Conservation (phyloP, 2,329 filamentous ascomycete species). For the Penicillium digitatum region DNA sequence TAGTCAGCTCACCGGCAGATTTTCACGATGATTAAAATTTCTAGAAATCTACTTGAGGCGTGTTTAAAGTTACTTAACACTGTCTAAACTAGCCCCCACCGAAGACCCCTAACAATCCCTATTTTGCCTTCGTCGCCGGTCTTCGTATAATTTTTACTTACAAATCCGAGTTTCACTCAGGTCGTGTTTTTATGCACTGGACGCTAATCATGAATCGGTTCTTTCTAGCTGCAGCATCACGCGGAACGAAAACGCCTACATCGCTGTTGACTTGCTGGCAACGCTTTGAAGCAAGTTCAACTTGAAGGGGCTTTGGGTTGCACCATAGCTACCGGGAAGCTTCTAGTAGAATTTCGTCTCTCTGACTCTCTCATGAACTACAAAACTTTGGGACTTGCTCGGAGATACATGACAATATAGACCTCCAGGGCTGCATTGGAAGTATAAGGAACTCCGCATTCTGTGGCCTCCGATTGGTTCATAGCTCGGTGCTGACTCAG, state of each 20-base stretch:
- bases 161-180: neutral
- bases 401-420: neutral
- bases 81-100: neutral
- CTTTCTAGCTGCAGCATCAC: neutral
- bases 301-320: neutral
- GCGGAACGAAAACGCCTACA: neutral
- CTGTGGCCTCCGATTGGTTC: neutral
- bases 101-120: neutral
- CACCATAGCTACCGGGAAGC: neutral
- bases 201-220: no score
- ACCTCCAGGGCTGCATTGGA: neutral
- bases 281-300: neutral
- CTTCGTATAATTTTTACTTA: neutral
- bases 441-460: slow-evolving; percentile 9
- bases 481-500: slow-evolving; percentile 4
- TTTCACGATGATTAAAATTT: neutral
- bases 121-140: neutral
- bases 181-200: no score
- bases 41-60: neutral
- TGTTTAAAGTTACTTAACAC: neutral
- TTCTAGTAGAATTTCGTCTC: neutral
- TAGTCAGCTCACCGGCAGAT: neutral
- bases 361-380: no score
- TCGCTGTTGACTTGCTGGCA: neutral
- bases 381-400: neutral